Evolutionary conservation across 2,329 filamentous ascomycete genomes (phyloP).

Genomic region (Trichoderma pleuroti): DNA sequence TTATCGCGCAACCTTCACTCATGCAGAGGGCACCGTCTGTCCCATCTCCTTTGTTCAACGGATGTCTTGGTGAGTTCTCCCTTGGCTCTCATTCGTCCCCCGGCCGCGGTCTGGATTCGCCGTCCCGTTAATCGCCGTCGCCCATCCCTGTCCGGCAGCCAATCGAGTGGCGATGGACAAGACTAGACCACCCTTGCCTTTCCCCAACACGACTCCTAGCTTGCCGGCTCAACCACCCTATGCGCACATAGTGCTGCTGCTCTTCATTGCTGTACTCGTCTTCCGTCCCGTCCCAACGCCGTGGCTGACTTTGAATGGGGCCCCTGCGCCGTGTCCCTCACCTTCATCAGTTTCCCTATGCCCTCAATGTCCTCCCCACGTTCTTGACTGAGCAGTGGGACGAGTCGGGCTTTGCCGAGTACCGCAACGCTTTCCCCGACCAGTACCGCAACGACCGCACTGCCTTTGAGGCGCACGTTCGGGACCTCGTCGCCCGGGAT

Average conservation of each 20-base stretch:
- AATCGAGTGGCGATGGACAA: slow-evolving; percentile 16
- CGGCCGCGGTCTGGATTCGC: slow-evolving; percentile 16
- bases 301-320: slow-evolving; percentile 17
- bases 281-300: neutral
- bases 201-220: slow-evolving; percentile 17
- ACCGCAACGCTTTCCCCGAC: slow-evolving; percentile 67
- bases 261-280: neutral
- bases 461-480: slow-evolving; percentile 63
- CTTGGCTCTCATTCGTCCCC: slow-evolving; percentile 20
- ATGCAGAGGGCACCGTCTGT: slow-evolving; percentile 73
- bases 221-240: slow-evolving; percentile 14
- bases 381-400: slow-evolving; percentile 67
- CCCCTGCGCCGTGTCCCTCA: neutral
- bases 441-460: slow-evolving; percentile 57
- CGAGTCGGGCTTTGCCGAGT: slow-evolving; percentile 58
- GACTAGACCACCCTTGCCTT: slow-evolving; percentile 16
- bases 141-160: slow-evolving; percentile 20
- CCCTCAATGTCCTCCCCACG: slow-evolving; percentile 61
- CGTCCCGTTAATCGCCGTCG: slow-evolving; percentile 16
- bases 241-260: slow-evolving; percentile 7
- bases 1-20: slow-evolving; percentile 15
- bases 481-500: slow-evolving; percentile 67
- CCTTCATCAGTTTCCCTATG: slow-evolving; percentile 71
- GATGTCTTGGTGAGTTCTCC: slow-evolving; percentile 67
- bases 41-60: slow-evolving; percentile 83